Conservation (phyloP, 2,329 filamentous ascomycete genomes). For the Fusarium metavorans region DNA sequence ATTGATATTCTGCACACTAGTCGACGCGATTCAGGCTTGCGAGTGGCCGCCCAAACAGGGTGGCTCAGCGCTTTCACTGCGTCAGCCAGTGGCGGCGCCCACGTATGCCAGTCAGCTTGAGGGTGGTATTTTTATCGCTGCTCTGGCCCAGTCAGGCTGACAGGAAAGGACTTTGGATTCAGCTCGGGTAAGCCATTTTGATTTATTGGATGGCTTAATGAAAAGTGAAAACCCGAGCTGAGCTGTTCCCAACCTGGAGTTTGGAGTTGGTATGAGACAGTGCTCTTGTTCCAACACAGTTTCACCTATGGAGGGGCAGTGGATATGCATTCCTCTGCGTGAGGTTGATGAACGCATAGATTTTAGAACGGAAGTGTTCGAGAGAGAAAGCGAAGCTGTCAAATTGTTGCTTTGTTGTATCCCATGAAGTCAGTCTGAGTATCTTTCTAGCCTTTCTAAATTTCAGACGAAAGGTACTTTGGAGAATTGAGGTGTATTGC, state of each 20-base stretch:
- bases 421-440: neutral
- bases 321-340: neutral
- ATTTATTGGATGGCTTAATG: neutral
- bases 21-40: neutral
- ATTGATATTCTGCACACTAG: neutral
- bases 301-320: slow-evolving; percentile 21
- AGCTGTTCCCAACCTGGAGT: slow-evolving; percentile 1
- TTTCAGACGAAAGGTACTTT: neutral
- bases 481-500: neutral
- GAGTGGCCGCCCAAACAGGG: slow-evolving; percentile 17
- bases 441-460: neutral
- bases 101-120: slow-evolving; percentile 29
- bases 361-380: neutral
- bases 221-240: slow-evolving; percentile 11
- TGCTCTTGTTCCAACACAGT: slow-evolving; percentile 24
- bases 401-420: neutral
- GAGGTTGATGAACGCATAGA: neutral
- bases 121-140: slow-evolving; percentile 12
- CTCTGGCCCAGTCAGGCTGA: slow-evolving; percentile 10
- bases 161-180: slow-evolving; percentile 2
- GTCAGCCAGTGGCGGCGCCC: slow-evolving; percentile 42
- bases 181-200: slow-evolving; percentile 7
- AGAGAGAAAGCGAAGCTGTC: neutral
- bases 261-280: neutral
- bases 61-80: slow-evolving; percentile 42